Evolutionary conservation across 2,329 filamentous ascomycete genomes (phyloP).

Genomic region (Sarocladiaceae sp.): DNA sequence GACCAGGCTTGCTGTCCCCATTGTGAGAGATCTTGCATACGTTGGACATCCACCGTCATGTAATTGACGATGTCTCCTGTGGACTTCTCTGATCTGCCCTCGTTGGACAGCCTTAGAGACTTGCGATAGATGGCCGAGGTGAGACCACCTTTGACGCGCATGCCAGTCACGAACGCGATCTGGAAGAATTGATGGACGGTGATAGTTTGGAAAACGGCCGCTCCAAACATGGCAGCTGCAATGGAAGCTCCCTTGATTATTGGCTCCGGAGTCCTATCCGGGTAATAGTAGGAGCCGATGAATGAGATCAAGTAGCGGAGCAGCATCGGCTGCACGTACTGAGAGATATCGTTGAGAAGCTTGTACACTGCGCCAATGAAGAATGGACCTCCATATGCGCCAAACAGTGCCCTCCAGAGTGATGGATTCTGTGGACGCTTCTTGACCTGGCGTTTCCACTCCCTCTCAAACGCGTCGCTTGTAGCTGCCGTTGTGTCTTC

Average conservation of each 20-base stretch:
- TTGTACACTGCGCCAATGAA: constrained; percentile 81
- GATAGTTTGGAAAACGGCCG: constrained; percentile 80
- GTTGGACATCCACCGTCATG: constrained; percentile 97
- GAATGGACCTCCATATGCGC: constrained; percentile 83
- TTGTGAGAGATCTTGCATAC: constrained; percentile 89
- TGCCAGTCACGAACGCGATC: constrained; percentile 87
- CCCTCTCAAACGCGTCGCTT: constrained; percentile 62
- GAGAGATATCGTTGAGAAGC: constrained; percentile 76
- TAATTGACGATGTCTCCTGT: constrained; percentile 99
- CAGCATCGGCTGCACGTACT: constrained; percentile 89
- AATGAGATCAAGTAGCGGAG: constrained; percentile 80
- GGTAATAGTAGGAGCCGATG: constrained; percentile 69
- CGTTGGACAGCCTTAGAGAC: constrained; percentile 84
- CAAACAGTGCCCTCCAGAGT: constrained; percentile 81
- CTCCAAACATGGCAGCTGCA: constrained; percentile 85
- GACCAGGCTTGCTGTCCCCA: constrained; percentile 96
- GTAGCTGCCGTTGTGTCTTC: constrained; percentile 76
- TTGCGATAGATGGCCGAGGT: constrained; percentile 92
- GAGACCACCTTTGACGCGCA: constrained; percentile 90
- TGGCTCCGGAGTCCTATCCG: constrained; percentile 60
- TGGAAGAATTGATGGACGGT: constrained; percentile 98
- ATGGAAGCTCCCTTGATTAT: constrained; percentile 82
- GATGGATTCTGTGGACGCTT: constrained; percentile 55
- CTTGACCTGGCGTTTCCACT: constrained; percentile 76
- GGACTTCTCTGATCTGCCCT: constrained; percentile 81